Conservation (phyloP, 192 early-diverging fungal species). For the Rhizophagus clarus region DNA sequence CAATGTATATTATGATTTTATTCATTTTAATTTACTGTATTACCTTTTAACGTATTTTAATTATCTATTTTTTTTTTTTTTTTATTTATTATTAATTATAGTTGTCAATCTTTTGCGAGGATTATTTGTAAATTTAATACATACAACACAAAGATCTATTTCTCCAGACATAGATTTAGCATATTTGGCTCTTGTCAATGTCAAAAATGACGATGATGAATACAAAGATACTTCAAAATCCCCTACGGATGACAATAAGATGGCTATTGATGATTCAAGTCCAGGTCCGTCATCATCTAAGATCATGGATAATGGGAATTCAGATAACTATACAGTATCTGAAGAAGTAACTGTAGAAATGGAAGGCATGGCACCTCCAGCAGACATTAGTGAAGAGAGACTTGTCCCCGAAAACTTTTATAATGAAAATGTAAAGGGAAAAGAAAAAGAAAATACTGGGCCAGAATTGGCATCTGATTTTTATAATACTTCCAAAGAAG, state of each 20-base stretch:
- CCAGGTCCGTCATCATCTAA: not conserved
- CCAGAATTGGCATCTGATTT: not conserved
- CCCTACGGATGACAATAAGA: not conserved
- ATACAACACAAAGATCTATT: conserved; percentile 47
- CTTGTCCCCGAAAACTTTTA: not conserved
- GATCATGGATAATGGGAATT: not conserved
- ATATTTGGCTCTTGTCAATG: conserved; percentile 54
- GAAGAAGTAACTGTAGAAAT: not conserved
- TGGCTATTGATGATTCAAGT: conserved; percentile 10
- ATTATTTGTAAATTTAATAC: conserved; percentile 54
- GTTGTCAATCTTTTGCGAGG: conserved; percentile 54
- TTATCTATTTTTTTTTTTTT: not conserved
- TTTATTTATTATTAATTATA: not conserved
- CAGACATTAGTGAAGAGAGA: not conserved
- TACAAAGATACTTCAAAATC: conserved; percentile 4
- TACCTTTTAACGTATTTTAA: not conserved
- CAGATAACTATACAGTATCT: not conserved
- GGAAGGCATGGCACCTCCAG: not conserved
- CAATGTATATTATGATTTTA: conserved; percentile 42
- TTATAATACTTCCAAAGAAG: not conserved
- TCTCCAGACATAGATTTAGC: conserved; percentile 60
- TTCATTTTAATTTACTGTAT: not conserved
- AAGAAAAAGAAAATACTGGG: conserved; percentile 13
- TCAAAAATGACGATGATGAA: conserved; percentile 32
- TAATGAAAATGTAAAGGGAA: conserved; percentile 16